Evolutionary conservation across 2,329 filamentous ascomycete genomes (phyloP).

Genomic region (Aspergillus sclerotialis): DNA sequence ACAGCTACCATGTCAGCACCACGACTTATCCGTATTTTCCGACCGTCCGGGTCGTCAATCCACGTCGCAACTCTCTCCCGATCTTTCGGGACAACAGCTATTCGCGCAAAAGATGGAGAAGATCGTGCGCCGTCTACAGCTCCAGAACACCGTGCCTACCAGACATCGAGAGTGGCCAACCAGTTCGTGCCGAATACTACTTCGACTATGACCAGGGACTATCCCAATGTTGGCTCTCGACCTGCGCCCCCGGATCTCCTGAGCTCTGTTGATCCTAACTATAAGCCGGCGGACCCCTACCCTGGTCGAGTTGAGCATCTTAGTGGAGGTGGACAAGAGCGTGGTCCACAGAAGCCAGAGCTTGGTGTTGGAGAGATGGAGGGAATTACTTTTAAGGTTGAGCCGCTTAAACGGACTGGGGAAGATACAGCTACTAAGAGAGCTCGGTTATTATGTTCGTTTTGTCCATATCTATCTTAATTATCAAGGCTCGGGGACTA

Average conservation of each 20-base stretch:
- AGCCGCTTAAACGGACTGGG: constrained; percentile 76
- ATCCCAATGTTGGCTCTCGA: constrained; percentile 53
- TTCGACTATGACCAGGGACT: constrained; percentile 57
- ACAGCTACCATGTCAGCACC: constrained; percentile 38
- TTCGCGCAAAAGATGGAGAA: constrained; percentile 36
- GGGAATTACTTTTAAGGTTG: constrained; percentile 76
- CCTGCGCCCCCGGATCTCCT: constrained; percentile 55
- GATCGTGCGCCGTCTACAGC: constrained; percentile 48
- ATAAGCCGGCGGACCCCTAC: constrained; percentile 52
- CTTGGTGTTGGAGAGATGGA: constrained; percentile 81
- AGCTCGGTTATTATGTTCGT: constrained; percentile 65
- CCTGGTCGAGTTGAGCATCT: constrained; percentile 59
- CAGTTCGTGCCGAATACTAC: constrained; percentile 59
- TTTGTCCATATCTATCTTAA: background rate
- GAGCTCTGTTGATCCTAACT: constrained; percentile 49
- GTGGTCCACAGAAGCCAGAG: constrained; percentile 52
- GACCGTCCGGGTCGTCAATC: constrained; percentile 25
- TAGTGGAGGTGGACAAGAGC: constrained; percentile 56
- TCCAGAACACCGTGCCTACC: constrained; percentile 48
- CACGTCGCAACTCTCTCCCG: constrained; percentile 20
- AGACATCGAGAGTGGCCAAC: constrained; percentile 52
- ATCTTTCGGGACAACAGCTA: constrained; percentile 24
- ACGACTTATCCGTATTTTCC: constrained; percentile 40
- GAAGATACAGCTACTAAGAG: constrained; percentile 83
- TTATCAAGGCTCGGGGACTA: background rate